A percentile compares a stretch with the other conserved stretches of the same genome.
These are phyloP conservation scores for Phoma sp. DNA, from an alignment of 2,329 filamentous ascomycete genomes.

Conservation along the genomic window DNA sequence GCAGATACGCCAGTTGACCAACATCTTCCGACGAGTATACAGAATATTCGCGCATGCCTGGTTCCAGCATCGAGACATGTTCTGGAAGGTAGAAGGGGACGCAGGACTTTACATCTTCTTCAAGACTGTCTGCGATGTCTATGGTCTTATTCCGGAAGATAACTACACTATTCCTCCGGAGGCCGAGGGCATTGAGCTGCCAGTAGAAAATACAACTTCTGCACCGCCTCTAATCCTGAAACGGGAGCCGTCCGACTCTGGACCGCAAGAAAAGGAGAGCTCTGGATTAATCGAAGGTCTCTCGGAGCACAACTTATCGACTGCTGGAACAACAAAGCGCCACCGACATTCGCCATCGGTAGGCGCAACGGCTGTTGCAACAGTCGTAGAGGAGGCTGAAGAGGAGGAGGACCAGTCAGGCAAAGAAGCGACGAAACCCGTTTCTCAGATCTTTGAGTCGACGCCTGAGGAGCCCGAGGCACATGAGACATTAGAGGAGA, in stretches of 20 bases:
- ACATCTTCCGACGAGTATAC: conserved; percentile 92
- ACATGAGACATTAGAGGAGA: background rate
- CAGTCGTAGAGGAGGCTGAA: conserved; percentile 82
- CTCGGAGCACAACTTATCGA: conserved; percentile 57
- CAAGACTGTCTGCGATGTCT: conserved; percentile 94
- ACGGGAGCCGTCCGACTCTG: conserved; percentile 40
- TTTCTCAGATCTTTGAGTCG: conserved; percentile 28
- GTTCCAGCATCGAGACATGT: conserved; percentile 95
- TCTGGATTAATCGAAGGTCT: conserved; percentile 29
- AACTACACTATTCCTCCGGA: conserved; percentile 95
- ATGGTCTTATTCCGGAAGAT: conserved; percentile 86
- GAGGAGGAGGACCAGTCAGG: conserved; percentile 61
- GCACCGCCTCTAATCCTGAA: conserved; percentile 44
- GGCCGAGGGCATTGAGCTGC: conserved; percentile 73
- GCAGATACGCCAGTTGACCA: conserved; percentile 84
- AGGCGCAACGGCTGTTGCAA: conserved; percentile 73
- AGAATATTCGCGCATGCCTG: conserved; percentile 98
- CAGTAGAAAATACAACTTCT: conserved; percentile 53
- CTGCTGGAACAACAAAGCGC: conserved; percentile 75
- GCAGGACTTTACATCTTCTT: conserved; percentile 96
- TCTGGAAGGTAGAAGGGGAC: conserved; percentile 89
- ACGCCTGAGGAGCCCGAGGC: conserved; percentile 16
- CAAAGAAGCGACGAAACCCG: conserved; percentile 17
- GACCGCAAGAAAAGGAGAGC: conserved; percentile 26
- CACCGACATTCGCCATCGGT: conserved; percentile 84